phyloP scores from a whole-genome alignment of 495 filamentous ascomycete genomes.

The Neurospora intermedia region DNA sequence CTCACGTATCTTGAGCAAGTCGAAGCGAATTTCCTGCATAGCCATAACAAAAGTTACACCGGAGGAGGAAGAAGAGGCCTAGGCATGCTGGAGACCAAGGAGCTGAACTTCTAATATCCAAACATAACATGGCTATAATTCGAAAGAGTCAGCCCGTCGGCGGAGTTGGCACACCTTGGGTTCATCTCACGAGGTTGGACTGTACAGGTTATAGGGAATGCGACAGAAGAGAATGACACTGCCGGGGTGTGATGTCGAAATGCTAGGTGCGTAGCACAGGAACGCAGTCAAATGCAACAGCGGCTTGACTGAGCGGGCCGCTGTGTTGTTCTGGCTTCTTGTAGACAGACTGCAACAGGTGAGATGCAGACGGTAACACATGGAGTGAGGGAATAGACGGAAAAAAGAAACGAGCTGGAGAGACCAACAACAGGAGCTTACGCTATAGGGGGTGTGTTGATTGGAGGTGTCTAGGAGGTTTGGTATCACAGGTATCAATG shows the following conservation, averaged over 20 bases:
- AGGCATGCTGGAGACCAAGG: background rate
- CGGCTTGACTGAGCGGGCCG: slow-evolving; percentile 14
- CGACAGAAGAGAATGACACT: background rate
- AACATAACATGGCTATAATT: background rate
- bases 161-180: background rate
- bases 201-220: background rate
- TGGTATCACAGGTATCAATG: slow-evolving; percentile 27
- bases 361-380: background rate
- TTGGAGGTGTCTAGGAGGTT: slow-evolving; percentile 12
- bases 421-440: slow-evolving; percentile 11
- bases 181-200: background rate
- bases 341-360: background rate
- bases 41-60: background rate
- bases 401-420: background rate
- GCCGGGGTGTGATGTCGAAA: background rate
- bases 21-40: background rate
- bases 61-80: background rate
- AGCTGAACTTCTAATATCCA: background rate
- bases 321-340: slow-evolving; percentile 2
- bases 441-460: slow-evolving; percentile 1
- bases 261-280: background rate
- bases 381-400: slow-evolving; percentile 1
- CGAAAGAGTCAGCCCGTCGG: background rate
- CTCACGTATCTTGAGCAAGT: background rate
- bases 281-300: slow-evolving; percentile 15